Percentiles rank a stretch among this genome's conserved stretches.
Evolutionary conservation across 257 asterid species (phyloP).

Genomic region (Solanum bulbocastanum): DNA sequence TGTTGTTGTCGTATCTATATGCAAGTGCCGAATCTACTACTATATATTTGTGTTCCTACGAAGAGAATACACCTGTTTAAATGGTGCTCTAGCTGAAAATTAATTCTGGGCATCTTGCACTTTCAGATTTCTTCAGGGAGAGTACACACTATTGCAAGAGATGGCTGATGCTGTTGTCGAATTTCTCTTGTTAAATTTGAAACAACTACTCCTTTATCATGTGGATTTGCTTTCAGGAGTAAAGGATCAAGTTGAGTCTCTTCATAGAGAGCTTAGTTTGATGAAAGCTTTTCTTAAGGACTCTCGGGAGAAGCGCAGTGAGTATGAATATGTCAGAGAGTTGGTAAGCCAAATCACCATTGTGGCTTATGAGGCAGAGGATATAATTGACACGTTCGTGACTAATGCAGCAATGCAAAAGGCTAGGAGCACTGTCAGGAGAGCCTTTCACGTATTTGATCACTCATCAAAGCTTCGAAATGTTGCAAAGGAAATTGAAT

Average conservation of each 20-base stretch:
- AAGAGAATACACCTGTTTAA: neutral
- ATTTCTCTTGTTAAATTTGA: constrained; percentile 32
- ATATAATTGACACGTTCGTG: constrained; percentile 27
- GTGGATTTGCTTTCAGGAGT: constrained; percentile 25
- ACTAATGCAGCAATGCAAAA: constrained; percentile 23
- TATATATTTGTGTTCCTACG: neutral
- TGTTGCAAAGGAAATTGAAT: constrained; percentile 20
- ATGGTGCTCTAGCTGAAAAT: neutral
- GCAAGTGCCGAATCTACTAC: neutral
- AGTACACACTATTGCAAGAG: neutral
- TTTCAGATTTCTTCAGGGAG: neutral
- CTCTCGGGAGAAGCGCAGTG: constrained; percentile 26
- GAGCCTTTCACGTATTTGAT: constrained; percentile 8
- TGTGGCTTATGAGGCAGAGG: constrained; percentile 38
- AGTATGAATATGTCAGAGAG: constrained; percentile 29
- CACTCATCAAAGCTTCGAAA: constrained; percentile 17
- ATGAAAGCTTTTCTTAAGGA: constrained; percentile 42
- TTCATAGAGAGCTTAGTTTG: constrained; percentile 34
- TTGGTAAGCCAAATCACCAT: constrained; percentile 31
- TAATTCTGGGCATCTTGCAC: neutral
- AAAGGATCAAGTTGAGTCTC: constrained; percentile 35
- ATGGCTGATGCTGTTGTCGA: constrained; percentile 38
- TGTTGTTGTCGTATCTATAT: neutral
- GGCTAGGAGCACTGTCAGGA: constrained; percentile 12
- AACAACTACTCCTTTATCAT: constrained; percentile 36